Evolutionary conservation across 345 rosid genomes (phyloP).

Genomic region (Brassica incana): DNA sequence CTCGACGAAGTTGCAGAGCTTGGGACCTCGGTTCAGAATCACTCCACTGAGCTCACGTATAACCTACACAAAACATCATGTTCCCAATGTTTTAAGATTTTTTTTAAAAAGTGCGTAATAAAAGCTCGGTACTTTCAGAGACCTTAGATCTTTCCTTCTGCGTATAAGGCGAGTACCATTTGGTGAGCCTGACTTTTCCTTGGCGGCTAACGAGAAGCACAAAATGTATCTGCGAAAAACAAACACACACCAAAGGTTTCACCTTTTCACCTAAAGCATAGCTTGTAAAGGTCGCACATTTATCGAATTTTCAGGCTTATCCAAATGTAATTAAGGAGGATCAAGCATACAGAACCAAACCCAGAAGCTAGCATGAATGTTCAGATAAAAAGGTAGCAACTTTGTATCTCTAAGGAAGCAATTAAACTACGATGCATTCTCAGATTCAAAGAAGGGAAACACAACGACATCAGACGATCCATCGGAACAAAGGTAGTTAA

Average conservation of each 20-base stretch:
- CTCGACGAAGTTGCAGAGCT: constrained; percentile 91
- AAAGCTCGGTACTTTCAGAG: no score
- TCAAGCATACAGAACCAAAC: background rate
- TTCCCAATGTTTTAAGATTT: background rate
- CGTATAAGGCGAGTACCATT: constrained; percentile 94
- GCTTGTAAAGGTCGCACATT: background rate
- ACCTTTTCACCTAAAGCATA: background rate
- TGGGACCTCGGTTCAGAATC: constrained; percentile 81
- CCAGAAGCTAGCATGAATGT: background rate
- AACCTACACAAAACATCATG: constrained; percentile 43
- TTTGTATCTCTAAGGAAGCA: background rate
- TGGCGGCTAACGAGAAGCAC: constrained; percentile 94
- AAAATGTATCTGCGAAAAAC: constrained; percentile 44
- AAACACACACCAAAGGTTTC: background rate
- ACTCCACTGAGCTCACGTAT: constrained; percentile 92
- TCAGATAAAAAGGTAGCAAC: background rate
- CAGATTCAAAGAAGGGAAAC: background rate
- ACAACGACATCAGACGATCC: background rate
- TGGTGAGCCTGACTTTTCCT: constrained; percentile 95
- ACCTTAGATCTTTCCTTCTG: constrained; percentile 77
- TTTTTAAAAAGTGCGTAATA: no score
- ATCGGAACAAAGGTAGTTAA: constrained; percentile 1
- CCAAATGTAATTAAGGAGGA: background rate
- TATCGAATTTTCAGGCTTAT: background rate
- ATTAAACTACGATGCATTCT: background rate